Base-by-base conservation (phyloP, 192 early-diverging fungal genomes). In the Glomus cerebriforme region DNA sequence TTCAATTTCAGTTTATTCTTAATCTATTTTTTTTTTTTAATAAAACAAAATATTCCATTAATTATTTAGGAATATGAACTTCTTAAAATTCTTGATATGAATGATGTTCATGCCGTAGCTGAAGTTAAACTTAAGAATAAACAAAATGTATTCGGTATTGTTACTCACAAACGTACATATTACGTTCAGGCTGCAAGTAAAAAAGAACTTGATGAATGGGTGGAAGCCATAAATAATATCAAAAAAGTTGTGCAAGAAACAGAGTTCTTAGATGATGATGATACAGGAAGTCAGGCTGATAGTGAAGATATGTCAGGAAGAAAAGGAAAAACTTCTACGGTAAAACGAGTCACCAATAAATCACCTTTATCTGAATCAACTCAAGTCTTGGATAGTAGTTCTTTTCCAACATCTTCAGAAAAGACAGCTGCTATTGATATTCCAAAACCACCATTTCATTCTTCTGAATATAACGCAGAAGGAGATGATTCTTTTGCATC, bases 11-110 rank as follows among this genome's bases (percentile, higher is more conserved):
- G 15, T 54, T 4, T 54, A 54, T 17, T 13, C 47, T 43, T 12
- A 43, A 10, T 43, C 12, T 43, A 43, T 43, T 43, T 10, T 43
- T 10, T 12, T 43, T 43, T 43, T n/a, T n/a, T n/a, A n/a, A n/a
- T n/a, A n/a, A n/a, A n/a, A n/a, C n/a, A 43, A 43, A 43, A 39
- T 39, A 31, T 74, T 35, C 37, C 26, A 1, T 39, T 34, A 29
- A 39, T 75, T 24, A 34, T 71, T 60, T 67, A 93, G 89, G 94
- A 95, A 81, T 95, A 95, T 81, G 90, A 93, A 82, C 84, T 94
- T 17, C 81, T 93, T 13, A 87, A 90, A 66, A 91, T 93, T 71
- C 91, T 95, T 75, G 88, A 92, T 72, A 82, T 94, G 72, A 81
- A 89, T 37, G 91, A 92, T 68, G 81, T 95, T 27, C 89, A 92